These are phyloP conservation scores for Hypericum androsaemum DNA, from an alignment of 345 rosid species.

Conservation along the genomic window DNA sequence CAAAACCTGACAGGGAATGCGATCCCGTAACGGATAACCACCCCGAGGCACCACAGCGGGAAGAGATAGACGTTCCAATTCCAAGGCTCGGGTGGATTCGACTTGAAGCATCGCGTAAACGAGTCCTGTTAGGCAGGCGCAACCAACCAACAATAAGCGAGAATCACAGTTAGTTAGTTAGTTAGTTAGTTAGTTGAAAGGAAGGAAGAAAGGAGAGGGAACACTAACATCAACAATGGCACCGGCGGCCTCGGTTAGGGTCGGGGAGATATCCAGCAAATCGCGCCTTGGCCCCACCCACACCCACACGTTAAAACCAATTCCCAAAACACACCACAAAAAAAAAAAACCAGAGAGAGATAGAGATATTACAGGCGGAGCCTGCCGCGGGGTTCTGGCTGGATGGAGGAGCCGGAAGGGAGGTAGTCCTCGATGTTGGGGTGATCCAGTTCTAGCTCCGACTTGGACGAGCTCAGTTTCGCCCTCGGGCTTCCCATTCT, in stretches of 20 bases:
- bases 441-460: constrained; percentile 77
- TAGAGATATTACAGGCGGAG: constrained; percentile 52
- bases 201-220: not conserved
- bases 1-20: constrained; percentile 74
- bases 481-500: constrained; percentile 36
- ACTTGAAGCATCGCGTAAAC: constrained; percentile 90
- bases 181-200: not conserved
- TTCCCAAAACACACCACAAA: not conserved
- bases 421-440: constrained; percentile 95
- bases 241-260: constrained; percentile 94
- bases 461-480: constrained; percentile 46
- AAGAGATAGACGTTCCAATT: constrained; percentile 90
- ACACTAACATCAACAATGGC: constrained; percentile 82
- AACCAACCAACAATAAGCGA: not conserved
- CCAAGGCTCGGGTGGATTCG: constrained; percentile 92
- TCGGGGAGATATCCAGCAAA: constrained; percentile 82
- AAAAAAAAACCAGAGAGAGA: not conserved
- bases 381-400: constrained; percentile 62
- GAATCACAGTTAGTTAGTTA: not conserved
- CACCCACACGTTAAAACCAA: too few species aligned
- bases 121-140: constrained; percentile 47
- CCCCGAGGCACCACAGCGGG: constrained; percentile 93
- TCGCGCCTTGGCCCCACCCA: constrained; percentile 56
- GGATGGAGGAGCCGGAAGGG: constrained; percentile 80
- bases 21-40: constrained; percentile 65